Evolutionary conservation across 2,329 filamentous ascomycete genomes (phyloP), one percentile per base, ranked within the genome.

Genomic region (Penicillium fuscoglaucum): DNA sequence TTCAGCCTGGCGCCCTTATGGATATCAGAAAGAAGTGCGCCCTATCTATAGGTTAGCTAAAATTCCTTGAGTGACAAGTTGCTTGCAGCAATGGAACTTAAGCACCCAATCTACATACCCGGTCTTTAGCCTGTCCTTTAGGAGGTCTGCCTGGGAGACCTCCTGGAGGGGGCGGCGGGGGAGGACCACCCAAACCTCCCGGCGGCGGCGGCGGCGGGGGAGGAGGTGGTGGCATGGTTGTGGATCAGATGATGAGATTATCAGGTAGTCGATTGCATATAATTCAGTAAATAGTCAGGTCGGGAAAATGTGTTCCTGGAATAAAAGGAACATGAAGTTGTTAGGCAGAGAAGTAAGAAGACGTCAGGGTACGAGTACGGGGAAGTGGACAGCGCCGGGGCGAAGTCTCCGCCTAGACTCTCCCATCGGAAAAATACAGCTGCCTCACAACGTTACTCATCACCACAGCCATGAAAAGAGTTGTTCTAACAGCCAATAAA

Each of bases 21-120:
- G 67, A 99, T 99, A 75, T 98, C 93, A 70, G 86, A 84, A 45
- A 98, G 84, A 37, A 99, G 83, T 55, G 93, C 93, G 68, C 89
- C 89, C 93, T 98, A 68, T 45, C 26, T 59, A 46, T 59, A 43
- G n/a, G 60, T 70, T 60, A 72, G 67, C 47, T 21, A 17, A 26
- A 10, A 15, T 39, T 41, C 51, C 35, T 41, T 26, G 29, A 10
- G 6, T 19, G n/a, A 29, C 10, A 19, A 35, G 4, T 9, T 47
- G 17, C 12, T 33, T n/a, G 6, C 10, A 21, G 13, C 12, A 13
- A 35, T 35, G 12, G 6, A 44, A n/a, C 1, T 37, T 13, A 15
- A 29, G 17, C 15, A 9, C 3, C 41, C 8, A 26, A 41, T 53
- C 24, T n/a, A 80, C 86, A 70, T 83, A 92, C 90, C 77, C 90